Percentiles rank a stretch among this genome's conserved stretches.
Conservation (phyloP, 2,329 filamentous ascomycete species). For the Periconia sp. region DNA sequence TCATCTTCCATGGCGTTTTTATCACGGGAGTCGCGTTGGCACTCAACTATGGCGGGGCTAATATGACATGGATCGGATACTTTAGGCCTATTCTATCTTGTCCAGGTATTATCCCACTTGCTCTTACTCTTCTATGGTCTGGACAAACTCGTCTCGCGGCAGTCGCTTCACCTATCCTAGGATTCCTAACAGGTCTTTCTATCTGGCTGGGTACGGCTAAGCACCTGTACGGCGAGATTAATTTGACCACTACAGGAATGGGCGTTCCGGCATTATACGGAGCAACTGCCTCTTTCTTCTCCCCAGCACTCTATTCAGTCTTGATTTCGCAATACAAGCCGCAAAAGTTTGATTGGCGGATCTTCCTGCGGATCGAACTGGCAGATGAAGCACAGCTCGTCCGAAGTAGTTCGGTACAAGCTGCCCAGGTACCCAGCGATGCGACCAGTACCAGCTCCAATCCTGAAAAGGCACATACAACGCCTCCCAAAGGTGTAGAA, state of each 20-base stretch:
- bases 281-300: conserved; percentile 7
- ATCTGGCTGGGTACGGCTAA: conserved; percentile 7
- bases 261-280: conserved; percentile 4
- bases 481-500: neutral
- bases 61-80: conserved; percentile 62
- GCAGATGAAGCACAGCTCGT: conserved; percentile 3
- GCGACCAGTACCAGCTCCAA: neutral
- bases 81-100: conserved; percentile 61
- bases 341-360: conserved; percentile 7
- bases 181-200: conserved; percentile 21
- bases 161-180: conserved; percentile 57
- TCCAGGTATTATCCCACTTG: conserved; percentile 61
- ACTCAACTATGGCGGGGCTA: conserved; percentile 60
- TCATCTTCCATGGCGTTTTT: conserved; percentile 60
- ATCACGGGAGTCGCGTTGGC: conserved; percentile 54
- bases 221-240: conserved; percentile 3
- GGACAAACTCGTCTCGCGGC: conserved; percentile 57
- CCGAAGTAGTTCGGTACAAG: neutral
- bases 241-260: conserved; percentile 5
- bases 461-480: neutral
- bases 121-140: conserved; percentile 60
- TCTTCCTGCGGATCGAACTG: conserved; percentile 11
- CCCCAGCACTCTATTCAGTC: conserved; percentile 5
- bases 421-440: neutral
- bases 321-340: conserved; percentile 5